Evolutionary conservation across 2,329 filamentous ascomycete species (phyloP).

Genomic region (Colletotrichum noveboracense): DNA sequence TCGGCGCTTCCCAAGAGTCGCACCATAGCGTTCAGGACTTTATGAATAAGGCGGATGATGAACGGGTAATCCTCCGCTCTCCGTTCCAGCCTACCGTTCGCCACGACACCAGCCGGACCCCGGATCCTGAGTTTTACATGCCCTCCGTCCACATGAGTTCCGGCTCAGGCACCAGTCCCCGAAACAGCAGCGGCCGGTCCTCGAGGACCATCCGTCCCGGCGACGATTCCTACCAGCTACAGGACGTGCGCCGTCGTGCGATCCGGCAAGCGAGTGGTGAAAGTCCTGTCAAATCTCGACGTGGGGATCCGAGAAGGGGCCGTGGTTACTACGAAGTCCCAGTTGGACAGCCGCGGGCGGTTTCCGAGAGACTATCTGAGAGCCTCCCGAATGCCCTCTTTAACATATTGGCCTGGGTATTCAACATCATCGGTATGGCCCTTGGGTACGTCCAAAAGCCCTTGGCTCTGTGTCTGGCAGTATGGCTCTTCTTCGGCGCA

Average conservation of each 20-base stretch:
- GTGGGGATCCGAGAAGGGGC: background rate
- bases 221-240: conserved; percentile 28
- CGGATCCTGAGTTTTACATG: conserved; percentile 60
- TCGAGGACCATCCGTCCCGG: conserved; percentile 37
- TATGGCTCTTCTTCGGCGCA: conserved; percentile 65
- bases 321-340: background rate
- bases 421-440: conserved; percentile 63
- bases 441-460: conserved; percentile 69
- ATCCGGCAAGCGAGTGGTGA: conserved; percentile 17
- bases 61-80: conserved; percentile 58
- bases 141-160: conserved; percentile 47
- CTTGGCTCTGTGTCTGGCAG: conserved; percentile 64
- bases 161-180: conserved; percentile 29
- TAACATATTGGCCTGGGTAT: conserved; percentile 50
- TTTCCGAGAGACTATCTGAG: conserved; percentile 36
- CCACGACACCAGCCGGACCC: conserved; percentile 38
- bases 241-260: conserved; percentile 32
- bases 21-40: conserved; percentile 58
- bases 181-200: conserved; percentile 37
- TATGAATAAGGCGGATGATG: conserved; percentile 57
- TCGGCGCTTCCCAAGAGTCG: conserved; percentile 54
- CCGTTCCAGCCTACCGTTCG: conserved; percentile 60
- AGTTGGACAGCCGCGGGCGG: conserved; percentile 9
- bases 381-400: conserved; percentile 43
- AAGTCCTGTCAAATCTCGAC: conserved; percentile 30